phyloP scores from a whole-genome alignment of 495 filamentous ascomycete genomes.

The Xylaria nigripes region DNA sequence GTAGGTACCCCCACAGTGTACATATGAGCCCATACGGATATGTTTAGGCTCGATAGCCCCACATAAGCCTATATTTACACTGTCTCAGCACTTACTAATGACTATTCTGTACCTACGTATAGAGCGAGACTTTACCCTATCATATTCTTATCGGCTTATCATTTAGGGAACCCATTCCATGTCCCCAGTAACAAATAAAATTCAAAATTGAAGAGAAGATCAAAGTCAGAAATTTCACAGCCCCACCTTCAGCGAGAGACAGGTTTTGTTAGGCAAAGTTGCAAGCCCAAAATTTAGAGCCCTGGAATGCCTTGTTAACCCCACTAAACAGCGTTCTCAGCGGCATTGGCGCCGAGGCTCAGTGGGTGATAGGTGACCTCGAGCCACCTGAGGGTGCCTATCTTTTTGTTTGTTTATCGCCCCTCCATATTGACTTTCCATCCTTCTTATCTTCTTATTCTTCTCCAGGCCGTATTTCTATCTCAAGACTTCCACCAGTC shows the following conservation, averaged over 20 bases:
- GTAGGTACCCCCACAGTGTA: no score
- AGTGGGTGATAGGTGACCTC: not conserved
- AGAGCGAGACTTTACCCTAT: no score
- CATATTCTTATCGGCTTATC: no score
- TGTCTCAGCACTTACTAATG: no score
- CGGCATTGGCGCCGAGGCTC: not conserved
- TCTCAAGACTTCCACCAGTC: not conserved
- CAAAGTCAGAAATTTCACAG: constrained; percentile 14
- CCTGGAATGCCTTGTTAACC: not conserved
- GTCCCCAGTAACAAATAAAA: not conserved
- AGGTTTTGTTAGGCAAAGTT: no score
- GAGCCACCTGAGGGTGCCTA: not conserved
- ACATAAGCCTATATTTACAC: no score
- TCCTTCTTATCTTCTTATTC: not conserved
- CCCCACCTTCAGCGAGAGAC: not conserved
- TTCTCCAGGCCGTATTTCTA: not conserved
- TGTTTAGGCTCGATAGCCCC: no score
- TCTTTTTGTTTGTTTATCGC: not conserved
- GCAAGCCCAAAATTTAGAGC: not conserved
- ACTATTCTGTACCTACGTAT: no score
- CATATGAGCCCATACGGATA: no score
- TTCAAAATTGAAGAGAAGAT: not conserved
- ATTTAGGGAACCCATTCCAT: no score
- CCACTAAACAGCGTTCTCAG: not conserved
- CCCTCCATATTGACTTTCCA: not conserved